phyloP scores from a whole-genome alignment of 1,139 yeast species.

The Saccharomyces pastorianus region DNA sequence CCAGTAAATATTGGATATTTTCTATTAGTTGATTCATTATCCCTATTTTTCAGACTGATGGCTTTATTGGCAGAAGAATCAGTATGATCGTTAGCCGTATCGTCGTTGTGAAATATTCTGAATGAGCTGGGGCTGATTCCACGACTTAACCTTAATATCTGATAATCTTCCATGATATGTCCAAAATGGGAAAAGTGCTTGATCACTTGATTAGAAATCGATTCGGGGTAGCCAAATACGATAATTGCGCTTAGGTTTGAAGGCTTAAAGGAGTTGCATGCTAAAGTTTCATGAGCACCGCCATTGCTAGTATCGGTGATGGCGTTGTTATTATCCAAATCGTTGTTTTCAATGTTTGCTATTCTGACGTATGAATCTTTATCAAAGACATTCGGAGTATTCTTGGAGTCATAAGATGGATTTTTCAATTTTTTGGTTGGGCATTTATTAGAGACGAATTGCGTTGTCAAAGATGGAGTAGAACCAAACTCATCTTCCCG shows the following conservation, averaged over 20 bases:
- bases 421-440: background rate
- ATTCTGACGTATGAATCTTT: conserved; percentile 36
- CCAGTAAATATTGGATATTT: conserved; percentile 71
- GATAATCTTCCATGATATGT: conserved; percentile 66
- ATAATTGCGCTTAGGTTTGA: conserved; percentile 57
- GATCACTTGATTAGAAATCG: conserved; percentile 57
- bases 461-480: conserved; percentile 11
- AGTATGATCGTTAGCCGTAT: conserved; percentile 6
- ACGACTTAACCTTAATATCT: conserved; percentile 28
- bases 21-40: conserved; percentile 10
- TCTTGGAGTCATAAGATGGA: background rate
- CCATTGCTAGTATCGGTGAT: conserved; percentile 1
- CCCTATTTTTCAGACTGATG: background rate
- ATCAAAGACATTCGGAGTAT: conserved; percentile 32
- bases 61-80: conserved; percentile 13
- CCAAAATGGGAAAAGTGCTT: conserved; percentile 79
- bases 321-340: conserved; percentile 13
- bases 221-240: conserved; percentile 84
- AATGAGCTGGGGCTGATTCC: conserved; percentile 3
- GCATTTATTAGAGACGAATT: conserved; percentile 2
- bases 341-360: conserved; percentile 27
- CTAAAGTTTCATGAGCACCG: conserved; percentile 11
- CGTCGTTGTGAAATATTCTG: background rate
- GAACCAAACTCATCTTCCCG: conserved; percentile 31
- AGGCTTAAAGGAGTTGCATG: background rate